Evolutionary conservation across 2,329 filamentous ascomycete genomes (phyloP).

Genomic region (Stagonosporopsis tanaceti): DNA sequence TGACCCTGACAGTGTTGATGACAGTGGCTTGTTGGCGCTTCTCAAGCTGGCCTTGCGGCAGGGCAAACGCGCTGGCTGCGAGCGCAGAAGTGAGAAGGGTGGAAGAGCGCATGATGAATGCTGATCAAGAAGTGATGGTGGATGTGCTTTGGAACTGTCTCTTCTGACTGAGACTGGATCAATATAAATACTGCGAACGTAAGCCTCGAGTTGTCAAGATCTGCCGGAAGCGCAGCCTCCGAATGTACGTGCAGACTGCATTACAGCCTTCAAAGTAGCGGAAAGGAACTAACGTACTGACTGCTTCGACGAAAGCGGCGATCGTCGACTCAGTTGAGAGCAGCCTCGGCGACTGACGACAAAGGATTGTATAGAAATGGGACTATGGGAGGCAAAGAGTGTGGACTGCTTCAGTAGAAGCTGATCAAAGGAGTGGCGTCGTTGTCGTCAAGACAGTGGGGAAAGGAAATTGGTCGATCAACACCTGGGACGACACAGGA

Average conservation of each 20-base stretch:
- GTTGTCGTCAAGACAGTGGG: slow-evolving; percentile 13
- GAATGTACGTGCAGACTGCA: slow-evolving; percentile 7
- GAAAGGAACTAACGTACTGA: slow-evolving; percentile 12
- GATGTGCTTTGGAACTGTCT: slow-evolving; percentile 5
- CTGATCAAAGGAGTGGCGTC: slow-evolving; percentile 6
- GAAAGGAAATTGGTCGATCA: slow-evolving; percentile 1
- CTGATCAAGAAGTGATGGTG: slow-evolving; percentile 14
- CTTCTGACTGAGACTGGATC: background rate
- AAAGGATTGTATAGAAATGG: slow-evolving; percentile 3
- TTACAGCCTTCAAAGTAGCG: slow-evolving; percentile 5
- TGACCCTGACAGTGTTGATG: slow-evolving; percentile 29
- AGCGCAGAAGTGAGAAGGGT: slow-evolving; percentile 36
- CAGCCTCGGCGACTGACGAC: slow-evolving; percentile 15
- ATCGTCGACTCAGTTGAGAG: slow-evolving; percentile 12
- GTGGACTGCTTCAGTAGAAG: background rate
- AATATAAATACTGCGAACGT: slow-evolving; percentile 18
- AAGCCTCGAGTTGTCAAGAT: slow-evolving; percentile 6
- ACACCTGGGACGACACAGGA: background rate
- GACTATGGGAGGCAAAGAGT: background rate
- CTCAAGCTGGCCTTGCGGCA: slow-evolving; percentile 27
- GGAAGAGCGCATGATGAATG: slow-evolving; percentile 39
- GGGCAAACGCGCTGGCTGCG: slow-evolving; percentile 36
- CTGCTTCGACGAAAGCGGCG: slow-evolving; percentile 19
- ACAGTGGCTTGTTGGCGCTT: slow-evolving; percentile 36
- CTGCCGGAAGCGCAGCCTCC: slow-evolving; percentile 13